Evolutionary conservation across 371 early-diverging fungal species (phyloP).

Genomic region (Mucor velutinosus): DNA sequence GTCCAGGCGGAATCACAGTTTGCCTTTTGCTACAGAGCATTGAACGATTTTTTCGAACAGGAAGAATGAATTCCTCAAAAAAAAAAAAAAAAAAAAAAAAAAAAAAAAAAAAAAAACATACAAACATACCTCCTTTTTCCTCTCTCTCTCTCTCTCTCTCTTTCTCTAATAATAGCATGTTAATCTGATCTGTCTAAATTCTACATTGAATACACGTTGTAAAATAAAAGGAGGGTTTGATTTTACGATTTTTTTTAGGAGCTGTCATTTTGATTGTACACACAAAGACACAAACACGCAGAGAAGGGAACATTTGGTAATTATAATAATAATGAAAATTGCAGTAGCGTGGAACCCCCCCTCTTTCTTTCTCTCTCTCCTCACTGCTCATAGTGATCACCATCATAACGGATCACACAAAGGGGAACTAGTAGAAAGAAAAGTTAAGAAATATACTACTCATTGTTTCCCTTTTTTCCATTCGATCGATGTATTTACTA

Average conservation of each 20-base stretch:
- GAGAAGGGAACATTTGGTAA: not conserved
- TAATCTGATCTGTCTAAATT: not conserved
- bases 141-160: too few relatives aligned
- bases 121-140: not conserved
- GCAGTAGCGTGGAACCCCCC: not conserved
- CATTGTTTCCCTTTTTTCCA: constrained; percentile 4
- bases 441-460: not conserved
- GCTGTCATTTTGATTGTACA: not conserved
- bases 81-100: constrained; percentile 4
- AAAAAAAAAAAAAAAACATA: too few relatives aligned
- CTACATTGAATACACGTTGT: not conserved
- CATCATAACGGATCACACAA: not conserved
- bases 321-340: not conserved
- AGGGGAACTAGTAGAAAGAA: not conserved
- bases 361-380: too few relatives aligned
- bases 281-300: not conserved
- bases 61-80: not conserved
- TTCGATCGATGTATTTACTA: constrained; percentile 17
- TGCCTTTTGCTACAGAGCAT: constrained; percentile 82
- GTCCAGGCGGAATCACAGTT: constrained; percentile 89
- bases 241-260: not conserved
- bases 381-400: not conserved
- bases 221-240: not conserved
- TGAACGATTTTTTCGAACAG: constrained; percentile 36
- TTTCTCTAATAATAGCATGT: not conserved